Evolutionary conservation across 2,329 filamentous ascomycete genomes (phyloP), one percentile per base, ranked within the genome.

Genomic region (Aspergillus fructus): DNA sequence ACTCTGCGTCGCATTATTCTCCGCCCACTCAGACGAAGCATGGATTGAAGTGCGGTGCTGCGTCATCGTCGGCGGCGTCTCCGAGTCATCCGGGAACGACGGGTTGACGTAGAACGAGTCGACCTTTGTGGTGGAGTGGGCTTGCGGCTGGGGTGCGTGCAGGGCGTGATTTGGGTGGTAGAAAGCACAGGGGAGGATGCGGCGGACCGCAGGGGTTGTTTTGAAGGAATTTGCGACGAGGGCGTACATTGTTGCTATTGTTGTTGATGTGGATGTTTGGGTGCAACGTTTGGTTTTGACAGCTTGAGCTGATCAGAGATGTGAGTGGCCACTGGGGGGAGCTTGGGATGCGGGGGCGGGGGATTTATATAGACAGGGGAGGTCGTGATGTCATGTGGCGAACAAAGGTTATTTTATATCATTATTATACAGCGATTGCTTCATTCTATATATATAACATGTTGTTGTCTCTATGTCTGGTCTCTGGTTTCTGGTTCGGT

Each of bases 91-190:
- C 15, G 57, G 57, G 43, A 30, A 59, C 0, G 57, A 39, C 7
- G 57, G 39, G 9, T 34, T 53, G 42, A 59, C 45, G 33, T 52
- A 56, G 51, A 59, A 59, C 17, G 52, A 34, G n/a, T 59, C 57
- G 48, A 55, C 46, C 24, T 53, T 53, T 34, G 49, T 19, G 7
- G 57, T 55, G 0, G 51, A 53, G n/a, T 53, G 51, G 30, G 33
- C 33, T 23, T 53, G 42, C 5, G 42, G 42, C 19, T 53, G 33
- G 6, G 30, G 23, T 4, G 19, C 23, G 3, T 24, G 33, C 5
- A 49, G 19, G 1, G n/a, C 13, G 45, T 51, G 15, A 15, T 56
- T 19, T 13, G 57, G 53, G 49, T 59, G 57, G 47, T 54, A 58
- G 50, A 45, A 53, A 46, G 50, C 39, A 40, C 39, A 49, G 37